Base-by-base conservation (phyloP, 805 yeast genomes). In the Saccharomyces eubayanus region DNA sequence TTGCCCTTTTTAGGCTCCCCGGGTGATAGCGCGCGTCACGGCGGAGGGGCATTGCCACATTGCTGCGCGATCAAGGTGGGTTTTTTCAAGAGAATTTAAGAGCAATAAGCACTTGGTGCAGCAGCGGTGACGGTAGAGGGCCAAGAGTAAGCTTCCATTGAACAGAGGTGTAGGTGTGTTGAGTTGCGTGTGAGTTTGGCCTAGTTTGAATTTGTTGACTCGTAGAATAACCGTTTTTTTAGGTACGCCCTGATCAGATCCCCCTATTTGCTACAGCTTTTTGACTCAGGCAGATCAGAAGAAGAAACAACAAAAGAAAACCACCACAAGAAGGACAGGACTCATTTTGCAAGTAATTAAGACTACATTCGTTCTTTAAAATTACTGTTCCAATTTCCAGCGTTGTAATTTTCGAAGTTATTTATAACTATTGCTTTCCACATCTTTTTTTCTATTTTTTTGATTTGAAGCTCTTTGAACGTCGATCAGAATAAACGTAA, bases 401-500 rank as follows among this genome's bases (percentile, higher is more conserved):
- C 20, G 21, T 36, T 21, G 16, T n/a, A 36, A 36, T 9, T 8
- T 16, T 16, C 21, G 43, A 36, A 16, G 20, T 36, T 16, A 8
- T 36, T 16, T 16, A 36, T 36, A 31, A 6, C 14, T 31, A 3
- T 31, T 31, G 16, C 8, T 16, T 36, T 36, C 24, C 9, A 8
- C 24, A 4, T 36, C 8, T 36, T 16, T 36, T 36, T 36, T 36
- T 36, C 4, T 6, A 31, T 31, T 16, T 36, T 36, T 36, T n/a
- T 8, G 8, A 36, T 36, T 8, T 36, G 24, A 36, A 31, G 6
- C 24, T 16, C 20, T 31, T 9, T 9, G 14, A 31, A 36, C 24
- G 12, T 36, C 21, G 21, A 36, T 16, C 20, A 21, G 24, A 36
- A 36, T 21, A 36, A 36, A 36, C 16, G 43, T 53, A n/a, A 85